Conservation (phyloP, 192 early-diverging fungal genomes). For the Lobosporangium transversale region DNA sequence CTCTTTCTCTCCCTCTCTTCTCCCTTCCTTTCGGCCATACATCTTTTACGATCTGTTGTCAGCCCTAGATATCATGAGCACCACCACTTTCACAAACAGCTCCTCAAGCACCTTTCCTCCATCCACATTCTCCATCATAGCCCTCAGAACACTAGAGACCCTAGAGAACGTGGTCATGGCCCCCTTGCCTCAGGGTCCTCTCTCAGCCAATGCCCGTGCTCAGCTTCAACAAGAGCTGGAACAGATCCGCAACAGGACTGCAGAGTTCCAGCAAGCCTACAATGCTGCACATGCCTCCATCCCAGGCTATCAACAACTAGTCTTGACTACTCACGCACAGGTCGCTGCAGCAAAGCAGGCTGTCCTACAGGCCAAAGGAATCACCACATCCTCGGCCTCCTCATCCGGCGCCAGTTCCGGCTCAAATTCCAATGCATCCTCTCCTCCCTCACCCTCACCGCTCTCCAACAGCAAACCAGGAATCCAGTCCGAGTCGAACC, state of each 20-base stretch:
- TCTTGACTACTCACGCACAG: conserved; percentile 46
- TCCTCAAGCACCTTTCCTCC: conserved; percentile 31
- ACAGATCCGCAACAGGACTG: conserved; percentile 18
- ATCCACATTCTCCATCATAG: conserved; percentile 9
- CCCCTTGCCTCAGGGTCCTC: conserved; percentile 29
- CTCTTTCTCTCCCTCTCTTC: neutral
- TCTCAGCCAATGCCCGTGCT: conserved; percentile 30
- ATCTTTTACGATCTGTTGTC: neutral
- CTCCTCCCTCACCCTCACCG: conserved; percentile 45
- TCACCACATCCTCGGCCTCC: conserved; percentile 10
- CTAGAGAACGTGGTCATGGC: conserved; percentile 3
- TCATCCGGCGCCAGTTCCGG: conserved; percentile 6
- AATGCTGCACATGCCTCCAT: conserved; percentile 52
- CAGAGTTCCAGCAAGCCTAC: conserved; percentile 33
- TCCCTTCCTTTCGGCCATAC: neutral
- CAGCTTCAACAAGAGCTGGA: conserved; percentile 35
- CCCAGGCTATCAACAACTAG: conserved; percentile 42
- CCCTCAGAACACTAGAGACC: neutral
- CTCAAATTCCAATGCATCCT: conserved; percentile 32
- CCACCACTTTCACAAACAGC: conserved; percentile 36
- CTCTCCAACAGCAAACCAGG: conserved; percentile 2
- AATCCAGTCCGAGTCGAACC: neutral
- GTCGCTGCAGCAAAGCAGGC: conserved; percentile 47
- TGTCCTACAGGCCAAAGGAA: conserved; percentile 22
- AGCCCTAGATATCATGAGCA: conserved; percentile 27